Percentiles rank a stretch among this genome's conserved stretches.
Conservation (phyloP, 2,329 filamentous ascomycete species). For the Malbranchea cinnamomea region DNA sequence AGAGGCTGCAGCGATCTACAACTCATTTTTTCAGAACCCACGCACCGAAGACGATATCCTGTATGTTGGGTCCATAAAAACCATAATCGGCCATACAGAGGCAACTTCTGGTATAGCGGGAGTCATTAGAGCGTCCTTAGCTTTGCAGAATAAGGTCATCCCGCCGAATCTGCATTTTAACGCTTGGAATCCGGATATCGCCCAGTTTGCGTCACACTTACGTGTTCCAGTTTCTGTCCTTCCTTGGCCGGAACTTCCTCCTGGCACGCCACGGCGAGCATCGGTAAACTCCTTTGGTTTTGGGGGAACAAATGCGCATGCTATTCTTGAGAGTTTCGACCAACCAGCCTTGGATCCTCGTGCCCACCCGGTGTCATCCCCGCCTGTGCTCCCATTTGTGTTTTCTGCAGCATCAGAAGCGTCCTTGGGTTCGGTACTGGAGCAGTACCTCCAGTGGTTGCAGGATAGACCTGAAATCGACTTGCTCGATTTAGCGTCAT, state of each 20-base stretch:
- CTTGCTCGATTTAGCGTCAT: conserved; percentile 1
- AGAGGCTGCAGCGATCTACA: conserved; percentile 16
- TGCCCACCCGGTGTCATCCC: neutral
- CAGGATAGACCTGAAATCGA: neutral
- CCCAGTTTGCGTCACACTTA: conserved; percentile 10
- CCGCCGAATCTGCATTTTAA: conserved; percentile 13
- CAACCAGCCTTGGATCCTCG: conserved; percentile 18
- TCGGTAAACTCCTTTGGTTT: conserved; percentile 11
- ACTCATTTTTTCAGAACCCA: conserved; percentile 11
- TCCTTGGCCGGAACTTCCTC: conserved; percentile 11
- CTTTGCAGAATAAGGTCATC: conserved; percentile 12
- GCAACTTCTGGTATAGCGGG: conserved; percentile 20
- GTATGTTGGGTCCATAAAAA: conserved; percentile 22
- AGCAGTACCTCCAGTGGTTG: conserved; percentile 1
- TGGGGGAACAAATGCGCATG: conserved; percentile 7
- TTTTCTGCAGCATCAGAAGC: conserved; percentile 5
- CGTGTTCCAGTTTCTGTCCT: conserved; percentile 7
- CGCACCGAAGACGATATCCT: conserved; percentile 6
- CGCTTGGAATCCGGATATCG: conserved; percentile 11
- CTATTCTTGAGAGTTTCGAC: conserved; percentile 16
- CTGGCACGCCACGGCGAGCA: conserved; percentile 5
- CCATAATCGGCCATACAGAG: conserved; percentile 28
- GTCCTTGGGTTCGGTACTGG: neutral
- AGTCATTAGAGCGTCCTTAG: conserved; percentile 18
- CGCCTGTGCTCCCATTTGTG: conserved; percentile 3